A percentile compares a stretch with the other conserved stretches of the same genome.
phyloP scores from a whole-genome alignment of 176 grass and related monocot species.

The Eleusine indica region DNA sequence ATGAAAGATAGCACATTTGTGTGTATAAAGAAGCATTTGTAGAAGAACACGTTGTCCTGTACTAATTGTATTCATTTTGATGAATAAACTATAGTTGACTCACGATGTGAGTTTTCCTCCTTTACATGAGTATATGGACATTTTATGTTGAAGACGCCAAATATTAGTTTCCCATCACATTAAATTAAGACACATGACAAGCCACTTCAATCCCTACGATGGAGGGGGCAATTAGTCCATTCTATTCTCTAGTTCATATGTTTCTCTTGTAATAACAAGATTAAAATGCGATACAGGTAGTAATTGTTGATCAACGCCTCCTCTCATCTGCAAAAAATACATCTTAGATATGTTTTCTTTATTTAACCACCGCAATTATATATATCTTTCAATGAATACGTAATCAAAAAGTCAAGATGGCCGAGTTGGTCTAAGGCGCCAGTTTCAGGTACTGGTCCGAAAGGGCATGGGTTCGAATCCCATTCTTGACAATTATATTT shows the following conservation, averaged over 20 bases:
- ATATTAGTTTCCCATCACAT: too few relatives aligned
- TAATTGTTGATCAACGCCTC: too few relatives aligned
- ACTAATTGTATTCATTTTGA: constrained; percentile 28
- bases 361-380: too few relatives aligned
- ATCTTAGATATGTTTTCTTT: too few relatives aligned
- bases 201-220: too few relatives aligned
- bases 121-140: background rate
- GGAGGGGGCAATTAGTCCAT: too few relatives aligned
- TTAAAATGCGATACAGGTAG: too few relatives aligned
- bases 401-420: constrained; percentile 59
- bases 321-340: too few relatives aligned
- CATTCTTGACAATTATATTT: constrained; percentile 42
- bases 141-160: background rate
- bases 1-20: constrained; percentile 33
- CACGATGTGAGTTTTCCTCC: background rate
- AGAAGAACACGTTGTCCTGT: constrained; percentile 36
- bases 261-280: too few relatives aligned
- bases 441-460: constrained; percentile 88
- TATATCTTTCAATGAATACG: too few relatives aligned
- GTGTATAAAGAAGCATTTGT: constrained; percentile 30
- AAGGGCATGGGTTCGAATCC: constrained; percentile 64
- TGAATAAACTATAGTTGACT: background rate
- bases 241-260: too few relatives aligned
- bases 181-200: too few relatives aligned
- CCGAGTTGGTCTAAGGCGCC: constrained; percentile 98